Conservation (phyloP, 306 rosid species). For the Casuarina cunninghamiana region DNA sequence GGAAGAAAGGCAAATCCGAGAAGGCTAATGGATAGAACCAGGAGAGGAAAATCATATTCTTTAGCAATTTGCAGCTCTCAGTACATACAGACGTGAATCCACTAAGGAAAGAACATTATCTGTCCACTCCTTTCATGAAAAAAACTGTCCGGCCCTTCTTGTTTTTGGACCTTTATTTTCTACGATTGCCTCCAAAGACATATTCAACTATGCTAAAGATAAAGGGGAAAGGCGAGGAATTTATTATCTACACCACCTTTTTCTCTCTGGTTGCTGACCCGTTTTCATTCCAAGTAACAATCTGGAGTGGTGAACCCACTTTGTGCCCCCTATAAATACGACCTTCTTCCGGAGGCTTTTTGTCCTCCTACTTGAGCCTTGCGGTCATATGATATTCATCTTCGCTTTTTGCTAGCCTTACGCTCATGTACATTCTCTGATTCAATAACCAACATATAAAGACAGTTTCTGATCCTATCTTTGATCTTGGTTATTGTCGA, state of each 20-base stretch:
- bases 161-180: background rate
- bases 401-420: background rate
- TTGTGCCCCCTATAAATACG: conserved; percentile 13
- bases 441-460: conserved; percentile 1
- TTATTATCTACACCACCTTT: no score
- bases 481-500: background rate
- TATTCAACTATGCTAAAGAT: no score
- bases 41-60: conserved; percentile 37
- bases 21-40: conserved; percentile 17
- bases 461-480: background rate
- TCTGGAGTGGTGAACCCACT: background rate
- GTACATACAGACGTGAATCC: conserved; percentile 16
- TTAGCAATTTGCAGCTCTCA: conserved; percentile 41
- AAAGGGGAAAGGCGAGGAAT: no score
- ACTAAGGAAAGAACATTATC: conserved; percentile 27
- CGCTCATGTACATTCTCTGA: background rate
- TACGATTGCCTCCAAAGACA: background rate
- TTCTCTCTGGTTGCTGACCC: no score
- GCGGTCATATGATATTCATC: background rate
- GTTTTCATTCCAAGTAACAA: background rate
- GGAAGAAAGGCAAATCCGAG: conserved; percentile 27
- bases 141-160: conserved; percentile 23
- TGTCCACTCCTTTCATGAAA: conserved; percentile 37
- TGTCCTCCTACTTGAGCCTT: background rate
- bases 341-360: background rate